Evolutionary conservation across 31 red algal genomes (phyloP).

Genomic region (Endocladia muricata): DNA sequence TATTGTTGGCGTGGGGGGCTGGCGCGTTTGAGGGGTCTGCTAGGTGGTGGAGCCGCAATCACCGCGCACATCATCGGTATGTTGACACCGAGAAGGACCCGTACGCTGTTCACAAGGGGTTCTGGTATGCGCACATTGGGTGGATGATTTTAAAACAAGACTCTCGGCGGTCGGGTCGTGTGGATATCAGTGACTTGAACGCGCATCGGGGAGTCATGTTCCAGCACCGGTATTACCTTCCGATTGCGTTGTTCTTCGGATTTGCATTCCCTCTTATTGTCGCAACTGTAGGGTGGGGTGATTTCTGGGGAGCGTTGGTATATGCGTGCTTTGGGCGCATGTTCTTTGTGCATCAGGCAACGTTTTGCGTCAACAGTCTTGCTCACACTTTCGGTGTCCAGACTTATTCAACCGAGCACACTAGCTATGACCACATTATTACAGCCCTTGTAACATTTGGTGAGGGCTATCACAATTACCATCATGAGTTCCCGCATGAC

Average conservation of each 20-base stretch:
- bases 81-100: constrained; percentile 96
- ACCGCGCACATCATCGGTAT: constrained; percentile 96
- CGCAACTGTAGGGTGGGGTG: constrained; percentile 72
- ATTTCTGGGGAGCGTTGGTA: constrained; percentile 88
- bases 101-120: constrained; percentile 95
- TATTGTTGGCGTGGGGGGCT: constrained; percentile 86
- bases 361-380: constrained; percentile 95
- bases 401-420: constrained; percentile 81
- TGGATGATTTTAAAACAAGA: constrained; percentile 99
- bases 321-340: constrained; percentile 96
- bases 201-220: constrained; percentile 75
- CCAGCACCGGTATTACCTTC: constrained; percentile 94
- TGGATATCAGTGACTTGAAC: constrained; percentile 97
- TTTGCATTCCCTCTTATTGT: constrained; percentile 85
- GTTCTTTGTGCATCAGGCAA: constrained; percentile 99
- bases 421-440: constrained; percentile 93
- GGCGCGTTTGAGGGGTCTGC: constrained; percentile 95
- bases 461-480: constrained; percentile 99
- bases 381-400: constrained; percentile 92
- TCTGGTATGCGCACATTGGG: constrained; percentile 97
- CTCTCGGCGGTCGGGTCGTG: constrained; percentile 75
- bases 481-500: constrained; percentile 99
- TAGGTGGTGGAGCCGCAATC: constrained; percentile 91
- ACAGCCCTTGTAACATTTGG: constrained; percentile 96
- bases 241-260: constrained; percentile 85